Conservation (phyloP, 768 basidiomycete species). For the Russula brevipes region DNA sequence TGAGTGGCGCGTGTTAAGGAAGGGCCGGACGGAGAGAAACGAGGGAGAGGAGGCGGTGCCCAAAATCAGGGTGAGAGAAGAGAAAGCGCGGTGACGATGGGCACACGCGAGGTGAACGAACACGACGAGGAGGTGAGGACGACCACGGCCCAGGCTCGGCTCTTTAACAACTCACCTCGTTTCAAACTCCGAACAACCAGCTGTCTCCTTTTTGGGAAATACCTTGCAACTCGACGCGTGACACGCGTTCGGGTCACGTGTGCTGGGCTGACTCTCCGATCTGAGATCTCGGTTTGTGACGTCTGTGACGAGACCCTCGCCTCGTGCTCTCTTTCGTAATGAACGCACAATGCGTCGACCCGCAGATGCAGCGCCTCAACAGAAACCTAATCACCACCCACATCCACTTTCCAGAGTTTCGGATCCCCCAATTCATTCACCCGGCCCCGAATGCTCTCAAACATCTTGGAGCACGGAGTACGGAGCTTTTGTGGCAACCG, state of each 20-base stretch:
- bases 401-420: not conserved
- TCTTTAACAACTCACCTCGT: slow-evolving; percentile 18
- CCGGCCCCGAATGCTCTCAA: not conserved
- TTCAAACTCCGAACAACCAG: slow-evolving; percentile 24
- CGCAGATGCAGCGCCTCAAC: slow-evolving; percentile 3
- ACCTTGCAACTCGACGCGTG: slow-evolving; percentile 20
- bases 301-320: slow-evolving; percentile 5
- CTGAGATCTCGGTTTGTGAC: not conserved
- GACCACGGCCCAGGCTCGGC: not conserved
- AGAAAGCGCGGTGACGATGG: slow-evolving; percentile 10
- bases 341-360: not conserved
- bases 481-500: slow-evolving; percentile 6
- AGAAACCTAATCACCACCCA: slow-evolving; percentile 13
- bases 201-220: slow-evolving; percentile 18
- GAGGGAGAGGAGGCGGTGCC: slow-evolving; percentile 20
- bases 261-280: not conserved
- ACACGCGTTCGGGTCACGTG: slow-evolving; percentile 25
- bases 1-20: slow-evolving; percentile 16
- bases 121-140: slow-evolving; percentile 22
- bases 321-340: slow-evolving; percentile 17
- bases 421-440: not conserved
- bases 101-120: slow-evolving; percentile 18
- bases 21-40: slow-evolving; percentile 2
- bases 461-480: not conserved
- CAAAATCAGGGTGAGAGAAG: slow-evolving; percentile 12